These are phyloP conservation scores for Penicillium crystallinum DNA, from an alignment of 495 filamentous ascomycete species.

Conservation along the genomic window DNA sequence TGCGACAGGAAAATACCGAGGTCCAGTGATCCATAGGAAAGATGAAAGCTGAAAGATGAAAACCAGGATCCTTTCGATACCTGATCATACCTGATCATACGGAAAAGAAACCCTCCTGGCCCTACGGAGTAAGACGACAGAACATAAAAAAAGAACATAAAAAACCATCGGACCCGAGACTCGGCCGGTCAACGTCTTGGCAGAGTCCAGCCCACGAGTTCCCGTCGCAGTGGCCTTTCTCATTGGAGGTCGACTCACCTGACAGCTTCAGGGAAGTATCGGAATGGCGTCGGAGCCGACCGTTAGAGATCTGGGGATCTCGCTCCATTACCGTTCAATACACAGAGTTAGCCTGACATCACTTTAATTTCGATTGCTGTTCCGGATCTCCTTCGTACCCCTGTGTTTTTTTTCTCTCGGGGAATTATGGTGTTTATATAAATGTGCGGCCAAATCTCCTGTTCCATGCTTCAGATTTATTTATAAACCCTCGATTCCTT, in stretches of 20 bases:
- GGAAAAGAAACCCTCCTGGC: too few relatives aligned
- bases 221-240: slow-evolving; percentile 8
- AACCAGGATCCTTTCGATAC: neutral
- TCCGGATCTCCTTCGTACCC: slow-evolving; percentile 4
- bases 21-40: too few relatives aligned
- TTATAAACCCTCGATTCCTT: slow-evolving; percentile 1
- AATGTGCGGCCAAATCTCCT: slow-evolving; percentile 4
- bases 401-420: slow-evolving; percentile 4
- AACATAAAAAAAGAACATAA: neutral
- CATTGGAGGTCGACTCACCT: slow-evolving; percentile 9
- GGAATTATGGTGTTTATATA: slow-evolving; percentile 12
- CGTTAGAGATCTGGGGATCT: slow-evolving; percentile 22
- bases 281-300: slow-evolving; percentile 30
- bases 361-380: slow-evolving; percentile 17
- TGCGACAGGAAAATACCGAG: too few relatives aligned
- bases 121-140: neutral
- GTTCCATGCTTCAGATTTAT: neutral
- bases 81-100: neutral
- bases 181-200: slow-evolving; percentile 28
- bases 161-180: slow-evolving; percentile 24
- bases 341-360: slow-evolving; percentile 18
- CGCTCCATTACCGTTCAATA: too few relatives aligned
- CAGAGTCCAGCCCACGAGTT: slow-evolving; percentile 7
- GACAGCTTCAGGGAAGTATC: neutral
- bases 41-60: neutral